Conservation (phyloP, 2,329 filamentous ascomycete species). For the Blastomyces gilchristii region DNA sequence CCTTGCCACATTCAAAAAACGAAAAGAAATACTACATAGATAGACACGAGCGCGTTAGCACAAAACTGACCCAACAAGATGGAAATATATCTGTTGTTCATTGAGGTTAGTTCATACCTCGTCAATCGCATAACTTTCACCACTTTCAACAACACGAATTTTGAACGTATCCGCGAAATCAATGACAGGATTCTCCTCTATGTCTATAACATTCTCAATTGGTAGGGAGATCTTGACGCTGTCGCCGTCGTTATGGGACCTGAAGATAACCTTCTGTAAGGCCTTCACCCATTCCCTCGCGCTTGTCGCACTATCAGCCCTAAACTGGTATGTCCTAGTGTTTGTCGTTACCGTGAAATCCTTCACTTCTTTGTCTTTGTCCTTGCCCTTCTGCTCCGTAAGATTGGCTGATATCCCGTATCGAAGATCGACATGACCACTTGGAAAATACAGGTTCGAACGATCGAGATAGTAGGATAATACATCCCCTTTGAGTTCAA, state of each 20-base stretch:
- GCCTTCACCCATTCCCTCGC: constrained; percentile 96
- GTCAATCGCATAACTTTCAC: constrained; percentile 89
- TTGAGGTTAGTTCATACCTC: constrained; percentile 50
- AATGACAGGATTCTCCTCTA: constrained; percentile 83
- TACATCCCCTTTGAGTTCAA: constrained; percentile 81
- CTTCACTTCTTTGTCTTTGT: constrained; percentile 56
- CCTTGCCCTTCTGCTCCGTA: constrained; percentile 55
- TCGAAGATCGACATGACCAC: constrained; percentile 81
- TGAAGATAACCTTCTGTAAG: constrained; percentile 87
- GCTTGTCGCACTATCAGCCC: constrained; percentile 74
- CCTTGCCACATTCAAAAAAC: constrained; percentile 77
- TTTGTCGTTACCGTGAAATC: constrained; percentile 75
- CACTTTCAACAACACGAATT: constrained; percentile 82
- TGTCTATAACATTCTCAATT: constrained; percentile 77
- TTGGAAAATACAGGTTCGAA: constrained; percentile 80
- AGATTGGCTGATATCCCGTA: constrained; percentile 83
- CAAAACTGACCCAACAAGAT: background rate
- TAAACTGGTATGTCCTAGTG: constrained; percentile 74
- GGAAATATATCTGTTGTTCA: background rate
- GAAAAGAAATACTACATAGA: constrained; percentile 78
- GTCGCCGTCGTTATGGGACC: constrained; percentile 90
- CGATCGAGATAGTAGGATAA: constrained; percentile 80
- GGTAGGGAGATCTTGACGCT: constrained; percentile 93
- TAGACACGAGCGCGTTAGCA: constrained; percentile 13
- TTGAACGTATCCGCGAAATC: constrained; percentile 92